Percentiles rank a stretch among this genome's conserved stretches.
These are phyloP conservation scores for Nothomitra cinnamomea DNA, from an alignment of 2,329 filamentous ascomycete species.

Conservation along the genomic window DNA sequence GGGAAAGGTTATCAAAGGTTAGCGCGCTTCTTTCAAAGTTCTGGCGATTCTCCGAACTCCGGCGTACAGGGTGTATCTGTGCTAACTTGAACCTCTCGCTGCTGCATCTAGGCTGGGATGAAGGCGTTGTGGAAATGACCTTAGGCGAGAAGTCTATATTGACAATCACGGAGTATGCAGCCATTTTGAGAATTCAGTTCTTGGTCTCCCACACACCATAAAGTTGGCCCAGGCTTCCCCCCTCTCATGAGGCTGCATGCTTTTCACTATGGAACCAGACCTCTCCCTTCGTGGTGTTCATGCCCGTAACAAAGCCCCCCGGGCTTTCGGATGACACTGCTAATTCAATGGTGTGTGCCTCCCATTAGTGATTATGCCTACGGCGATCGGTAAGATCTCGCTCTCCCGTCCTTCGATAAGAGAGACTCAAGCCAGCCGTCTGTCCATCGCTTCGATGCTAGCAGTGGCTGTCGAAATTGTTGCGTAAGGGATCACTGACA, in stretches of 20 bases:
- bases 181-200: neutral
- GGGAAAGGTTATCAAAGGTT: conserved; percentile 76
- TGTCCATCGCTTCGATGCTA: neutral
- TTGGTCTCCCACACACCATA: neutral
- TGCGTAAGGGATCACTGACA: neutral
- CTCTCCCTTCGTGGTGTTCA: neutral
- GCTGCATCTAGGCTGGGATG: conserved; percentile 54
- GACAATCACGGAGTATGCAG: conserved; percentile 55
- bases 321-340: neutral
- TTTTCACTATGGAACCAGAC: neutral
- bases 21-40: conserved; percentile 10
- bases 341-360: neutral
- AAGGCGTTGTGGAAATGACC: conserved; percentile 73
- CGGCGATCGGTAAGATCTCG: conserved; percentile 35
- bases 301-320: neutral
- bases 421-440: neutral
- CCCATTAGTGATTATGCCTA: conserved; percentile 33
- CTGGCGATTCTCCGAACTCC: neutral
- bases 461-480: conserved; percentile 4
- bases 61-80: neutral
- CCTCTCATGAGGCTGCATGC: no score
- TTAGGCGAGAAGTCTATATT: conserved; percentile 80
- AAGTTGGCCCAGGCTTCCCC: no score
- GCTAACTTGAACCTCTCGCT: neutral
- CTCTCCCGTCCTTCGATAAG: neutral